Percentiles rank a stretch among this genome's conserved stretches.
Conservation (phyloP, 2,329 filamentous ascomycete genomes). For the Pseudophaeomoniella oleicola region DNA sequence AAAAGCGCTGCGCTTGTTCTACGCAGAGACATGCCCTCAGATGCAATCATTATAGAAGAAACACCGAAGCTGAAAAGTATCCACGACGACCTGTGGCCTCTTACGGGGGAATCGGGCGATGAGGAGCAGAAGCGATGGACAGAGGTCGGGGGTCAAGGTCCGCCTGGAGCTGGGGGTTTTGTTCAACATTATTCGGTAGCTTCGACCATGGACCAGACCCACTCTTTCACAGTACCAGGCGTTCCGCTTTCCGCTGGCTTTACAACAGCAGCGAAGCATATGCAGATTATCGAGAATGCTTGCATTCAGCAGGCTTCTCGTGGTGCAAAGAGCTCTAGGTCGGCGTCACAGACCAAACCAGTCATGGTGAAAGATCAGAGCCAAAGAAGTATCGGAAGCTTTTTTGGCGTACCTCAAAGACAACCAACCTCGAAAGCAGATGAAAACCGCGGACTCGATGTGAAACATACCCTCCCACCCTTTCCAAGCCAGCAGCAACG, state of each 20-base stretch:
- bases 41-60: constrained; percentile 37
- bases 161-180: constrained; percentile 24
- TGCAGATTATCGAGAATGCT: constrained; percentile 14
- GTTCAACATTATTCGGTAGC: constrained; percentile 26
- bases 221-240: constrained; percentile 18
- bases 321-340: constrained; percentile 16
- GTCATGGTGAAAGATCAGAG: constrained; percentile 25
- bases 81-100: constrained; percentile 56
- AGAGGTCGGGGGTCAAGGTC: constrained; percentile 10
- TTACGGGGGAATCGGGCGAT: constrained; percentile 36
- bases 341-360: constrained; percentile 16
- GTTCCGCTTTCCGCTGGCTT: constrained; percentile 39
- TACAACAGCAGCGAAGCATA: constrained; percentile 45
- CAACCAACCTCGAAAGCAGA: no score
- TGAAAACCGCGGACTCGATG: no score
- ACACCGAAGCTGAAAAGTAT: constrained; percentile 34
- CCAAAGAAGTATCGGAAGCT: constrained; percentile 38
- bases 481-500: no score
- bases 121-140: constrained; percentile 7
- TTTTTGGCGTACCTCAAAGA: constrained; percentile 25
- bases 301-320: constrained; percentile 9
- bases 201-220: constrained; percentile 48
- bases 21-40: constrained; percentile 43
- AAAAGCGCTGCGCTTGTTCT: constrained; percentile 59
- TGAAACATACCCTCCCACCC: no score